Percentiles rank a stretch among this genome's conserved stretches.
phyloP scores from a whole-genome alignment of 2,329 filamentous ascomycete species.

The Hymenoscyphus fraxineus region DNA sequence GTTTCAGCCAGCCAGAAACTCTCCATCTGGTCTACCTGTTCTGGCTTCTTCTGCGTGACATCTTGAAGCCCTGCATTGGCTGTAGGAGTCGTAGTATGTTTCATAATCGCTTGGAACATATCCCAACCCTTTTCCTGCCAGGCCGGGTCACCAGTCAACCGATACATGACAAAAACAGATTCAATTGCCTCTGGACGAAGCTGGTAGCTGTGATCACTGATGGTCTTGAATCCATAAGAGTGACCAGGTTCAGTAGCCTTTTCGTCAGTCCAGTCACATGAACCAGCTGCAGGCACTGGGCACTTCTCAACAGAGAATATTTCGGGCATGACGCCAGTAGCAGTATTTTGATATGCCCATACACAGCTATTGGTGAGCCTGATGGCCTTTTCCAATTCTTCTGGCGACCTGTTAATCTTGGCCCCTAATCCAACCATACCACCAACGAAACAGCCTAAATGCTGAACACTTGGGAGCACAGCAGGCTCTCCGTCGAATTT shows the following conservation, averaged over 20 bases:
- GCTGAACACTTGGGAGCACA: slow-evolving; percentile 46
- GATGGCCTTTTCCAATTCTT: slow-evolving; percentile 52
- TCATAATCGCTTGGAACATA: slow-evolving; percentile 44
- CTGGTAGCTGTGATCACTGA: slow-evolving; percentile 16
- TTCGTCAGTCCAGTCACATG: slow-evolving; percentile 24
- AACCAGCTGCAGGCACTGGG: background rate
- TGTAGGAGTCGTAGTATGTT: slow-evolving; percentile 38
- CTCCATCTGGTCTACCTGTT: slow-evolving; percentile 51
- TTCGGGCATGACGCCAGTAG: slow-evolving; percentile 61
- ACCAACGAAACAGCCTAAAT: slow-evolving; percentile 68
- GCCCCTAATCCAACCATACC: slow-evolving; percentile 67
- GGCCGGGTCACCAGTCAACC: slow-evolving; percentile 19
- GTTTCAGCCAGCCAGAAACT: slow-evolving; percentile 60
- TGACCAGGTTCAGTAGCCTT: slow-evolving; percentile 14
- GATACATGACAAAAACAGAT: slow-evolving; percentile 59
- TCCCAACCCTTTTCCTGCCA: slow-evolving; percentile 43
- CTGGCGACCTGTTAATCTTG: slow-evolving; percentile 50
- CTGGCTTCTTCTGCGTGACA: slow-evolving; percentile 30
- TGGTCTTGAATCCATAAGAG: slow-evolving; percentile 14
- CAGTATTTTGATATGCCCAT: slow-evolving; percentile 55
- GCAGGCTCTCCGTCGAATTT: slow-evolving; percentile 38
- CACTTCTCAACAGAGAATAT: slow-evolving; percentile 39
- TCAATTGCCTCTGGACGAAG: slow-evolving; percentile 57
- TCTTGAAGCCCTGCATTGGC: slow-evolving; percentile 41
- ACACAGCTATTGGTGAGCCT: slow-evolving; percentile 60